A percentile compares a stretch with the other conserved stretches of the same genome.
These are phyloP conservation scores for Sungouiella blattae DNA, from an alignment of 805 yeast species.

Conservation along the genomic window DNA sequence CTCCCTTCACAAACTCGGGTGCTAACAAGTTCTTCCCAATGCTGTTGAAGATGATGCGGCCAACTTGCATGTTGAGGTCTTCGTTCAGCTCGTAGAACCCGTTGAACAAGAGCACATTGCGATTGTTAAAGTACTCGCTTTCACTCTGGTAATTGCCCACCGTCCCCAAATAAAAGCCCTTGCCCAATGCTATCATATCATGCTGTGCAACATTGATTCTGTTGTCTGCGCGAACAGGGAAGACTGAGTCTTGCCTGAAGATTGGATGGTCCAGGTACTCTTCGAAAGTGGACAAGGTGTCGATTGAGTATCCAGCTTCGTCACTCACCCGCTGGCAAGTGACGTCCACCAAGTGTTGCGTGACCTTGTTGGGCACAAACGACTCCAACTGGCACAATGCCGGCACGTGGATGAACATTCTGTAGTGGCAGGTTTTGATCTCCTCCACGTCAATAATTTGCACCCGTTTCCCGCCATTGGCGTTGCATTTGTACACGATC, in stretches of 20 bases:
- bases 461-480: conserved; percentile 13
- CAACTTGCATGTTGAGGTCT: conserved; percentile 19
- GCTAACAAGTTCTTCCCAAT: conserved; percentile 26
- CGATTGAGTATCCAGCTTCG: no score
- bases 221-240: conserved; percentile 23
- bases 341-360: conserved; percentile 23
- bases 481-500: conserved; percentile 55
- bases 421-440: conserved; percentile 55
- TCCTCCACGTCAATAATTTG: conserved; percentile 45
- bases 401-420: conserved; percentile 48
- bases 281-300: conserved; percentile 1
- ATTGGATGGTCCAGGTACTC: conserved; percentile 3
- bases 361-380: conserved; percentile 21
- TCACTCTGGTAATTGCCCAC: conserved; percentile 6
- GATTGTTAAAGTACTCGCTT: conserved; percentile 18
- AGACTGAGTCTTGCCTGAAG: conserved; percentile 13
- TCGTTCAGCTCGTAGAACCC: conserved; percentile 11
- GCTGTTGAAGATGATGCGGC: conserved; percentile 16
- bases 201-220: conserved; percentile 28
- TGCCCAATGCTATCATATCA: conserved; percentile 23
- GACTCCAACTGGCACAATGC: conserved; percentile 43
- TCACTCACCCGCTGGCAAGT: conserved; percentile 22
- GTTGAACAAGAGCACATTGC: conserved; percentile 23
- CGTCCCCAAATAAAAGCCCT: conserved; percentile 30
- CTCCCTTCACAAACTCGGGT: conserved; percentile 15